These are phyloP conservation scores for Boletus huronensis DNA, from an alignment of 768 basidiomycete species.

Conservation along the genomic window DNA sequence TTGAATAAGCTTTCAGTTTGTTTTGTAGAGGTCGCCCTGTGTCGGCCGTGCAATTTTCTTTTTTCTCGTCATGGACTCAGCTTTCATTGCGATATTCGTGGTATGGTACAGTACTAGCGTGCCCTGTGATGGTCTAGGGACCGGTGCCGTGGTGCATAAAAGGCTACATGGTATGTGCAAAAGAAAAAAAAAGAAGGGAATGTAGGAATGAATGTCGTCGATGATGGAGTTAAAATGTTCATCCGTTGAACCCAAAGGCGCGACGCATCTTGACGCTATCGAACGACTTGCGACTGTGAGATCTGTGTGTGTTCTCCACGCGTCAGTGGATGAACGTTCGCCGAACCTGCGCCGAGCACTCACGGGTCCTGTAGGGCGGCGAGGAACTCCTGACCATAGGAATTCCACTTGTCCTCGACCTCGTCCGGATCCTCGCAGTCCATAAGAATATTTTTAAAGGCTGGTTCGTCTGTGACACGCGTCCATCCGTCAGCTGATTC, in stretches of 20 bases:
- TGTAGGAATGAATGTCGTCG: neutral
- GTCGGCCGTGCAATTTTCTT: neutral
- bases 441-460: slow-evolving; percentile 10
- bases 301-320: neutral
- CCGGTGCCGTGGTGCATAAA: neutral
- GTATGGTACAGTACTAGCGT: slow-evolving; percentile 12
- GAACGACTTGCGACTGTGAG: slow-evolving; percentile 10
- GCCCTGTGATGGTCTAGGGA: neutral
- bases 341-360: neutral
- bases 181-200: neutral
- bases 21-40: neutral
- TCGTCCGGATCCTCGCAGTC: slow-evolving; percentile 17
- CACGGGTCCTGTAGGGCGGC: slow-evolving; percentile 15
- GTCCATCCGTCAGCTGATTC: neutral
- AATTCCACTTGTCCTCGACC: slow-evolving; percentile 18
- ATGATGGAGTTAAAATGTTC: neutral
- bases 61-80: neutral
- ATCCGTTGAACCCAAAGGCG: slow-evolving; percentile 33
- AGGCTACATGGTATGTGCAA: slow-evolving; percentile 10
- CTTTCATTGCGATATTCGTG: slow-evolving; percentile 2
- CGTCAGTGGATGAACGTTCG: neutral
- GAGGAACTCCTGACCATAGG: slow-evolving; percentile 21
- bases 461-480: slow-evolving; percentile 10
- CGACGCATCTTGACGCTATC: slow-evolving; percentile 28
- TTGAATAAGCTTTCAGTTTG: neutral